Evolutionary conservation across 176 grass and related monocot species (phyloP).

Genomic region (Musa schizocarpa): DNA sequence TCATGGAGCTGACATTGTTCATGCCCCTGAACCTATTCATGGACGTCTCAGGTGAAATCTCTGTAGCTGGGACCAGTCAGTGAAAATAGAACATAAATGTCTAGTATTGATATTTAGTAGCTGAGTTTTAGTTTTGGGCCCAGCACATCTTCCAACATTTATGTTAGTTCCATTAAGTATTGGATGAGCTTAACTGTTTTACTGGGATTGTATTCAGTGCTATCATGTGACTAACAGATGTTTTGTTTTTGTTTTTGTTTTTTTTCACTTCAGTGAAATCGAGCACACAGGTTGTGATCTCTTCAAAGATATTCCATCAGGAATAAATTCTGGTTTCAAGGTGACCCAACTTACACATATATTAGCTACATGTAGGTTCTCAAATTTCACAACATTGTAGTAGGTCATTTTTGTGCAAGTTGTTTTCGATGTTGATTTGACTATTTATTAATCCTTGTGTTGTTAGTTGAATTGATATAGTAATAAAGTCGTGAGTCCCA

Average conservation of each 20-base stretch:
- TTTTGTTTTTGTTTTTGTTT: neutral
- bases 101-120: neutral
- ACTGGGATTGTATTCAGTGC: neutral
- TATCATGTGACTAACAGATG: neutral
- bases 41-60: slow-evolving; percentile 63
- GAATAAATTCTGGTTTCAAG: slow-evolving; percentile 86
- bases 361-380: neutral
- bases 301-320: slow-evolving; percentile 70
- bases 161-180: neutral
- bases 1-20: slow-evolving; percentile 72
- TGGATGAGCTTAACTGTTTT: neutral
- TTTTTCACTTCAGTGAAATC: slow-evolving; percentile 55
- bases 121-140: neutral
- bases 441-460: neutral
- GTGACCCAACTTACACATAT: slow-evolving; percentile 25
- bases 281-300: slow-evolving; percentile 62
- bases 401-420: too few relatives aligned
- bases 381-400: neutral
- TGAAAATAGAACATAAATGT: neutral
- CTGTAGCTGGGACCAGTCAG: slow-evolving; percentile 3
- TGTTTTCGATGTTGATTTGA: neutral
- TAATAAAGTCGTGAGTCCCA: too few relatives aligned
- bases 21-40: slow-evolving; percentile 82
- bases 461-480: neutral
- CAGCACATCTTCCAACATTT: neutral